phyloP scores from a whole-genome alignment of 2,329 filamentous ascomycete genomes.

The Fusarium sp. region DNA sequence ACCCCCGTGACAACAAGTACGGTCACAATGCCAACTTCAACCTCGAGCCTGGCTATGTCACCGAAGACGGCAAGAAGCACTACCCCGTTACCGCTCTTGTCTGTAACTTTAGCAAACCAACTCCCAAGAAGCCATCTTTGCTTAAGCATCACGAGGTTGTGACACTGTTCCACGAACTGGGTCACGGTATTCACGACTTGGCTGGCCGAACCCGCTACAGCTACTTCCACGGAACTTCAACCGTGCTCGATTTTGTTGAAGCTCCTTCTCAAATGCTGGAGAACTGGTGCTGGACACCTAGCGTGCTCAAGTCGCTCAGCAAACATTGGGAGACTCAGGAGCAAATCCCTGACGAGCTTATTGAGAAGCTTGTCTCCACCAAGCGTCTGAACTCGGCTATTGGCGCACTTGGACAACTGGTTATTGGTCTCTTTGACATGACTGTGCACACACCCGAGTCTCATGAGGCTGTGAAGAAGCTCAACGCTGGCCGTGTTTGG shows the following conservation, averaged over 20 bases:
- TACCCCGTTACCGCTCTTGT: slow-evolving; percentile 85
- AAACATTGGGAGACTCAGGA: slow-evolving; percentile 79
- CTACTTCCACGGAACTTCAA: slow-evolving; percentile 76
- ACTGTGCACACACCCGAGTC: slow-evolving; percentile 77
- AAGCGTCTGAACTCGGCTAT: slow-evolving; percentile 86
- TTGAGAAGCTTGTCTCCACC: slow-evolving; percentile 78
- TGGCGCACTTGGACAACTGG: slow-evolving; percentile 81
- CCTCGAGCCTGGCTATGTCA: slow-evolving; percentile 77
- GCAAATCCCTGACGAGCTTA: slow-evolving; percentile 79
- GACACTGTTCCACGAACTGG: slow-evolving; percentile 83
- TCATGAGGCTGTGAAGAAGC: slow-evolving; percentile 75
- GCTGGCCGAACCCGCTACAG: slow-evolving; percentile 72
- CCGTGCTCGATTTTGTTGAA: slow-evolving; percentile 77
- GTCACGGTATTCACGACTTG: slow-evolving; percentile 78
- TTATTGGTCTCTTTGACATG: slow-evolving; percentile 89
- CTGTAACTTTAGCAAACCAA: slow-evolving; percentile 88
- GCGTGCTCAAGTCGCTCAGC: slow-evolving; percentile 74
- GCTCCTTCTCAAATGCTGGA: slow-evolving; percentile 80
- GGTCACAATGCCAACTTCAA: slow-evolving; percentile 89
- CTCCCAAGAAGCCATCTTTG: slow-evolving; percentile 79
- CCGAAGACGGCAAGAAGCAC: slow-evolving; percentile 74
- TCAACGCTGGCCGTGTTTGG: slow-evolving; percentile 76
- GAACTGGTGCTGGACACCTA: slow-evolving; percentile 80
- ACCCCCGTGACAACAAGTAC: slow-evolving; percentile 85
- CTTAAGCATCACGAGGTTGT: slow-evolving; percentile 87